A percentile compares a stretch with the other conserved stretches of the same genome.
phyloP scores from a whole-genome alignment of 768 basidiomycete genomes.

The Russula sp. region DNA sequence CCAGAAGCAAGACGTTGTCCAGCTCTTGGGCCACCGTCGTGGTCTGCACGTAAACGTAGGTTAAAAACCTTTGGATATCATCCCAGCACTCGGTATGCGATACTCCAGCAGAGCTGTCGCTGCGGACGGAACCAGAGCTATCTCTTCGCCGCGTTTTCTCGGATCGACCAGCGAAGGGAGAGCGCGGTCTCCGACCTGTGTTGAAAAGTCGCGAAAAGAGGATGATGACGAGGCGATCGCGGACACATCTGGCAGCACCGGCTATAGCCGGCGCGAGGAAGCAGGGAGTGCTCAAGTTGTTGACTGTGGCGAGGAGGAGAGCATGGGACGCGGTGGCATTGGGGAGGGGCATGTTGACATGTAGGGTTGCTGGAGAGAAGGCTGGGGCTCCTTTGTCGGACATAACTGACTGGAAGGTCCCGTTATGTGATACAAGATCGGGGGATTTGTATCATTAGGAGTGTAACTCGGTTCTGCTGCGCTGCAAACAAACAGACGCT shows the following conservation, averaged over 20 bases:
- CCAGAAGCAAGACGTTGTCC: constrained; percentile 65
- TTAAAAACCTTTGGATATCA: constrained; percentile 68
- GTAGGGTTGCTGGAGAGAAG: background rate
- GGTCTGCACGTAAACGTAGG: constrained; percentile 82
- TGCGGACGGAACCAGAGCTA: constrained; percentile 11
- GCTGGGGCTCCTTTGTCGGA: background rate
- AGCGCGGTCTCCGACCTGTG: constrained; percentile 17
- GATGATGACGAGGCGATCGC: constrained; percentile 51
- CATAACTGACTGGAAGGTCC: background rate
- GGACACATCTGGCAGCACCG: constrained; percentile 42
- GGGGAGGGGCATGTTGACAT: constrained; percentile 23
- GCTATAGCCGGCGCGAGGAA: constrained; percentile 52
- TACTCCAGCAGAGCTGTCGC: constrained; percentile 19
- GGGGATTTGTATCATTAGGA: constrained; percentile 15
- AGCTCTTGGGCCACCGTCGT: constrained; percentile 62
- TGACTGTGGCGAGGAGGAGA: constrained; percentile 51
- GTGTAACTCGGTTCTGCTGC: constrained; percentile 1
- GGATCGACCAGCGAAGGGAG: background rate
- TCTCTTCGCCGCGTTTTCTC: constrained; percentile 12
- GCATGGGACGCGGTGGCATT: constrained; percentile 23
- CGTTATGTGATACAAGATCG: constrained; percentile 14
- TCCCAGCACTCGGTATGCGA: constrained; percentile 53
- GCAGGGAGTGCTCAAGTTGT: constrained; percentile 44
- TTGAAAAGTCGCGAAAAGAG: constrained; percentile 61
- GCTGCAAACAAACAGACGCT: background rate